Percentiles rank a stretch among this genome's conserved stretches.
phyloP scores from a whole-genome alignment of 768 basidiomycete genomes.

The Termitomyces sp. region DNA sequence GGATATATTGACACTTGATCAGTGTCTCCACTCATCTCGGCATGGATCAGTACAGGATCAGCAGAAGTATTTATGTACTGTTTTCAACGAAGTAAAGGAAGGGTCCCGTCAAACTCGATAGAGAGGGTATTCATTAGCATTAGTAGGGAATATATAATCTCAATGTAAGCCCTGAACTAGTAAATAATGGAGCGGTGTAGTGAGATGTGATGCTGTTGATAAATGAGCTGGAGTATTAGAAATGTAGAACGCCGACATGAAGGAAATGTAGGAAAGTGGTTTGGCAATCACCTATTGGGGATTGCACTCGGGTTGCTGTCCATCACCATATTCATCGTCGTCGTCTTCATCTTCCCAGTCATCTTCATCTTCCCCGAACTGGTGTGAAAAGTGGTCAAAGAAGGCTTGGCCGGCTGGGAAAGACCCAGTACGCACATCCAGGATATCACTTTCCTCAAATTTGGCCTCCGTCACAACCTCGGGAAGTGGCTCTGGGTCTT shows the following conservation, averaged over 20 bases:
- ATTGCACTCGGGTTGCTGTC: slow-evolving; percentile 52
- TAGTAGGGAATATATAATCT: slow-evolving; percentile 12
- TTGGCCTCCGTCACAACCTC: slow-evolving; percentile 65
- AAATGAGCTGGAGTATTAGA: not conserved
- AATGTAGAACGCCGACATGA: not conserved
- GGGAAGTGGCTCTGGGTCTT: slow-evolving; percentile 68
- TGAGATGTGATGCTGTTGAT: not conserved
- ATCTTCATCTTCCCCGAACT: slow-evolving; percentile 72
- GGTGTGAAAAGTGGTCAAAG: slow-evolving; percentile 72
- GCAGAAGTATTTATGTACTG: too few species aligned
- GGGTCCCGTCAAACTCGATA: too few species aligned
- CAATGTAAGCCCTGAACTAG: not conserved
- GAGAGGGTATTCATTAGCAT: slow-evolving; percentile 14
- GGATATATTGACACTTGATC: too few species aligned
- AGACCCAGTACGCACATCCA: slow-evolving; percentile 80
- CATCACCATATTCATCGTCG: slow-evolving; percentile 44
- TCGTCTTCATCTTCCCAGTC: slow-evolving; percentile 73
- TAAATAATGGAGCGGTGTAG: not conserved
- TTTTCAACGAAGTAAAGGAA: too few species aligned
- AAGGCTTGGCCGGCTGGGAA: slow-evolving; percentile 70
- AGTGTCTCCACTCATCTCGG: too few species aligned
- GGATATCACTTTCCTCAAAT: slow-evolving; percentile 75
- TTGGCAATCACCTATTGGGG: slow-evolving; percentile 41
- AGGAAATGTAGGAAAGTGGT: not conserved
- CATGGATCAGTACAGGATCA: too few species aligned